Percentiles rank a stretch among this genome's conserved stretches.
Evolutionary conservation across 2,329 filamentous ascomycete species (phyloP).

Genomic region (Lasiodiplodia hormozganensis): DNA sequence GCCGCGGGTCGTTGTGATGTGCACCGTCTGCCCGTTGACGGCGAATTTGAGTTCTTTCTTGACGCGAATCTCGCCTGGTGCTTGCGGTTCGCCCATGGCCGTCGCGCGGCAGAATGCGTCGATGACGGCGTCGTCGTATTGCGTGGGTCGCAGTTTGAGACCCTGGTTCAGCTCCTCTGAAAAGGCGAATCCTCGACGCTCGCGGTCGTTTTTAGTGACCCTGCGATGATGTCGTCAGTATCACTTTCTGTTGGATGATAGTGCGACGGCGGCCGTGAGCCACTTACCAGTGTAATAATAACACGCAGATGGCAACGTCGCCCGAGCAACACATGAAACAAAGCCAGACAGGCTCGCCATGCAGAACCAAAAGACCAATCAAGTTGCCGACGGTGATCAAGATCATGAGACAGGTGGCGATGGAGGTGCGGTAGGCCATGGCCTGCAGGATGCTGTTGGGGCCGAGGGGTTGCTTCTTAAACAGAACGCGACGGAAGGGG

Average conservation of each 20-base stretch:
- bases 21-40: slow-evolving; percentile 22
- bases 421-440: slow-evolving; percentile 65
- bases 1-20: background rate
- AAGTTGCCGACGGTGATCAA: slow-evolving; percentile 66
- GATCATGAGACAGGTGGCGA: slow-evolving; percentile 65
- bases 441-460: slow-evolving; percentile 54
- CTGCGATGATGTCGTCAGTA: background rate
- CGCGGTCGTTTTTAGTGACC: slow-evolving; percentile 24
- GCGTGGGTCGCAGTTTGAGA: slow-evolving; percentile 1
- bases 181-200: slow-evolving; percentile 17
- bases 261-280: too few relatives aligned
- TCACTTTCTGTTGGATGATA: too few relatives aligned
- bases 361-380: slow-evolving; percentile 63
- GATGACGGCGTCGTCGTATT: slow-evolving; percentile 17
- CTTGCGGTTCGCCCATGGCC: background rate
- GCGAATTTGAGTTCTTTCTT: slow-evolving; percentile 4
- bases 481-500: slow-evolving; percentile 8
- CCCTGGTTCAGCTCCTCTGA: slow-evolving; percentile 11
- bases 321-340: slow-evolving; percentile 71
- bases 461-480: slow-evolving; percentile 11
- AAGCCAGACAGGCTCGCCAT: slow-evolving; percentile 70
- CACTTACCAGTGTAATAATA: slow-evolving; percentile 65
- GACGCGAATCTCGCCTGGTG: slow-evolving; percentile 7
- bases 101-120: slow-evolving; percentile 16
- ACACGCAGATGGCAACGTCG: slow-evolving; percentile 66